phyloP scores from a whole-genome alignment of 1,284 basidiomycete species.

The Cystobasidium pallidum region DNA sequence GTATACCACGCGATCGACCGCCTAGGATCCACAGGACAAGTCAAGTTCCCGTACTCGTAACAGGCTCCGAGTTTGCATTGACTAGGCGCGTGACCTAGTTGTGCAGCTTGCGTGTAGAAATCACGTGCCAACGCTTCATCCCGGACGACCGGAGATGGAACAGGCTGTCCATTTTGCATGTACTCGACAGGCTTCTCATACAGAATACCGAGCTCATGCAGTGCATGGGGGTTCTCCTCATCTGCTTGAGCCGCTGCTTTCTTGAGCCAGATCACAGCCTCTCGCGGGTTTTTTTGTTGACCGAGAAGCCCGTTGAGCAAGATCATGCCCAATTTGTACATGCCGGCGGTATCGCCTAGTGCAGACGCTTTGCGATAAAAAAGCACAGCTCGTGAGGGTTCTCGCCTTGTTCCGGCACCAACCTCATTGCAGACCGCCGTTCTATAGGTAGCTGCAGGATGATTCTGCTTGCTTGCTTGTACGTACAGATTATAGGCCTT shows the following conservation, averaged over 20 bases:
- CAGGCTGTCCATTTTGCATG: constrained; percentile 44
- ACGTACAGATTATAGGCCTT: constrained; percentile 98
- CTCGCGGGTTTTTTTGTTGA: constrained; percentile 81
- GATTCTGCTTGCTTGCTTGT: constrained; percentile 96
- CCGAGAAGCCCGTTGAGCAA: constrained; percentile 82
- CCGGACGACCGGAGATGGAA: constrained; percentile 63
- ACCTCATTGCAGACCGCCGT: constrained; percentile 99
- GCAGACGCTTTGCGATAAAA: constrained; percentile 98
- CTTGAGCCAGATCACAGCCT: constrained; percentile 92
- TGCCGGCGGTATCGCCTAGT: constrained; percentile 93
- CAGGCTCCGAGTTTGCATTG: constrained; percentile 95
- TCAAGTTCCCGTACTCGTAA: constrained; percentile 88
- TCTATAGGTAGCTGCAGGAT: constrained; percentile 91
- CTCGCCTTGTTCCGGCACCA: constrained; percentile 93
- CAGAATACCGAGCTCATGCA: constrained; percentile 77
- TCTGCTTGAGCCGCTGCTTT: constrained; percentile 96
- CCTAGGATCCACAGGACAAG: constrained; percentile 88
- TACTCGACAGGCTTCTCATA: constrained; percentile 74
- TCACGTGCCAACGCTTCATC: constrained; percentile 82
- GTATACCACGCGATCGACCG: constrained; percentile 98
- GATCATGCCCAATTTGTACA: constrained; percentile 99
- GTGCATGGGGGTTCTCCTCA: constrained; percentile 95
- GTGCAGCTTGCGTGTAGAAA: constrained; percentile 87
- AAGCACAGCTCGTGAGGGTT: constrained; percentile 82
- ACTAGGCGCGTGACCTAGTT: constrained; percentile 88